Conservation (phyloP, 305 asterid species). For the Petunia hybrid region DNA sequence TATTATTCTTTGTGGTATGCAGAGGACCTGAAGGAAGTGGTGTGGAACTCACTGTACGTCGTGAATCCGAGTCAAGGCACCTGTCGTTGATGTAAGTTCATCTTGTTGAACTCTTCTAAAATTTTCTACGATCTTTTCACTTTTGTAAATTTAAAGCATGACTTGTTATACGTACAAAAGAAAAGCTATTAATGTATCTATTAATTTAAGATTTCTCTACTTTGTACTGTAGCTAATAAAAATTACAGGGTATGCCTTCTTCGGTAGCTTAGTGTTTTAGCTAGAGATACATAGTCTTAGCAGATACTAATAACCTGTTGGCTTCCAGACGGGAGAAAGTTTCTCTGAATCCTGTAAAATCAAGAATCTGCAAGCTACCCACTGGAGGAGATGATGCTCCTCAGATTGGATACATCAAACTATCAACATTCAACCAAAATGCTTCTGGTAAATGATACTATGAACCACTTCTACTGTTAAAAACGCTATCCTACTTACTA, state of each 20-base stretch:
- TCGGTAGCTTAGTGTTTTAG: background rate
- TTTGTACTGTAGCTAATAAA: background rate
- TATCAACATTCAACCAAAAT: conserved; percentile 92
- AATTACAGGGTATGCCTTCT: background rate
- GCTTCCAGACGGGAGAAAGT: conserved; percentile 86
- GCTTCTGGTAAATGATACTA: conserved; percentile 78
- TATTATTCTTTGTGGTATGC: conserved; percentile 35
- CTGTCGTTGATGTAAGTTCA: conserved; percentile 68
- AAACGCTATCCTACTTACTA: background rate
- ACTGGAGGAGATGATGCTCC: conserved; percentile 66
- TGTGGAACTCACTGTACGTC: conserved; percentile 73
- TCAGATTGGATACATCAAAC: conserved; percentile 87
- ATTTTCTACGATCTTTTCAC: conserved; percentile 24
- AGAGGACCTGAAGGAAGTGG: conserved; percentile 98
- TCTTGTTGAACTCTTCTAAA: conserved; percentile 34
- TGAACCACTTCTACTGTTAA: background rate
- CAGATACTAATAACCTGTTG: conserved; percentile 37
- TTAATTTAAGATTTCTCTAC: background rate
- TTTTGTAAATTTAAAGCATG: background rate
- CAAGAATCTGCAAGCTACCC: conserved; percentile 77
- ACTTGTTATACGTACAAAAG: background rate
- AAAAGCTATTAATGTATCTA: background rate
- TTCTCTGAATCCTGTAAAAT: conserved; percentile 88
- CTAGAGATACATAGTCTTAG: conserved; percentile 27
- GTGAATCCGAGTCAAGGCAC: conserved; percentile 71